Conservation (phyloP, 2,329 filamentous ascomycete species). For the Capronia coronata region DNA sequence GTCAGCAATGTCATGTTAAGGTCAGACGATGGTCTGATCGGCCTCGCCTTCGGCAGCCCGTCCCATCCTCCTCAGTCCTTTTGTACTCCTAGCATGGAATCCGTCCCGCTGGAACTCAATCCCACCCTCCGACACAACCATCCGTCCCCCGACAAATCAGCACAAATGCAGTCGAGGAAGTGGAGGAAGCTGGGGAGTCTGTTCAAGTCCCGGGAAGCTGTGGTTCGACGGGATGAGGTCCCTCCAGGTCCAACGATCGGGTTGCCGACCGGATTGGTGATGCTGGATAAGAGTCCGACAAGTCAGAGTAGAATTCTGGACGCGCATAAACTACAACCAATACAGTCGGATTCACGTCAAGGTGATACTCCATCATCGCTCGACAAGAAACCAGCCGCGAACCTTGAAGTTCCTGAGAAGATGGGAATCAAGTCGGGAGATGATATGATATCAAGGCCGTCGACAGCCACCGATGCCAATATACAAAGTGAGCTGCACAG, state of each 20-base stretch:
- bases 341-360: constrained; percentile 5
- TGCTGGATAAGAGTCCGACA: constrained; percentile 19
- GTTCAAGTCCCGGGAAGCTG: constrained; percentile 35
- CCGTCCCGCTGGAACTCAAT: background rate
- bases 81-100: constrained; percentile 3
- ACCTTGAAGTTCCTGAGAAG: background rate
- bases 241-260: constrained; percentile 18
- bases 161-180: constrained; percentile 32
- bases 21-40: constrained; percentile 50
- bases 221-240: constrained; percentile 13
- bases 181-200: constrained; percentile 44
- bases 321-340: constrained; percentile 10
- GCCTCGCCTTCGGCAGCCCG: constrained; percentile 69
- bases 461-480: constrained; percentile 14
- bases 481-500: constrained; percentile 5
- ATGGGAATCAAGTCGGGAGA: constrained; percentile 1
- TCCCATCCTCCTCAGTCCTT: constrained; percentile 30
- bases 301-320: constrained; percentile 1
- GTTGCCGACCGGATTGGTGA: constrained; percentile 16
- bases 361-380: constrained; percentile 4
- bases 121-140: background rate
- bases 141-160: constrained; percentile 6
- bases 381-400: constrained; percentile 2
- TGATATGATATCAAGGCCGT: constrained; percentile 14
- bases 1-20: constrained; percentile 10